These are phyloP conservation scores for Colletotrichum sp. DNA, from an alignment of 2,329 filamentous ascomycete species.

Conservation along the genomic window DNA sequence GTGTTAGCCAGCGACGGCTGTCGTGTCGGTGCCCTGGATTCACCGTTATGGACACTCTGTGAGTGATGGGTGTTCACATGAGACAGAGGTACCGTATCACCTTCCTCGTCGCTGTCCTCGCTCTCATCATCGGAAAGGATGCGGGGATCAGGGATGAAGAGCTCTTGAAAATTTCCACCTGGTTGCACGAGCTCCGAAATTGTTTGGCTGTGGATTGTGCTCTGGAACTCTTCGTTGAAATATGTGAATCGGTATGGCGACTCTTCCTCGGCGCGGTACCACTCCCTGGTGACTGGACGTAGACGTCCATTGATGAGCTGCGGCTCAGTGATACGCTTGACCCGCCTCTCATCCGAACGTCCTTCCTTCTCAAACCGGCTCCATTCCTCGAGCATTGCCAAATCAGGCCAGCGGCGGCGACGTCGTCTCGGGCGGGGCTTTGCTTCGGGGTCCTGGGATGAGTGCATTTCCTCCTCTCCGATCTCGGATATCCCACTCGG, in stretches of 20 bases:
- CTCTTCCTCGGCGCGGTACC: conserved; percentile 89
- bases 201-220: conserved; percentile 93
- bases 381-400: conserved; percentile 87
- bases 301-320: conserved; percentile 90
- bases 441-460: conserved; percentile 43
- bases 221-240: conserved; percentile 96
- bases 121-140: conserved; percentile 76
- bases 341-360: conserved; percentile 79
- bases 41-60: conserved; percentile 38
- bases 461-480: conserved; percentile 73
- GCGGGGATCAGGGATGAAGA: conserved; percentile 89
- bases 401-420: conserved; percentile 82
- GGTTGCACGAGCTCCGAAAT: conserved; percentile 92
- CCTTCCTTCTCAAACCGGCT: conserved; percentile 88
- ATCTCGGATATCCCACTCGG: conserved; percentile 82
- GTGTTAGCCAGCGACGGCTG: conserved; percentile 47
- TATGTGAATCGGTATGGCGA: conserved; percentile 96
- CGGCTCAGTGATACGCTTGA: conserved; percentile 93
- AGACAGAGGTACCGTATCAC: not conserved
- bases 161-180: conserved; percentile 80
- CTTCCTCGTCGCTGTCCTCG: conserved; percentile 57
- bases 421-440: conserved; percentile 45
- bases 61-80: conserved; percentile 25
- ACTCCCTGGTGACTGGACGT: conserved; percentile 78
- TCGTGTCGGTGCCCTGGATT: conserved; percentile 50